Evolutionary conservation across 495 filamentous ascomycete genomes (phyloP), one percentile per base, ranked within the genome.

Genomic region (Cenococcum geophilum): DNA sequence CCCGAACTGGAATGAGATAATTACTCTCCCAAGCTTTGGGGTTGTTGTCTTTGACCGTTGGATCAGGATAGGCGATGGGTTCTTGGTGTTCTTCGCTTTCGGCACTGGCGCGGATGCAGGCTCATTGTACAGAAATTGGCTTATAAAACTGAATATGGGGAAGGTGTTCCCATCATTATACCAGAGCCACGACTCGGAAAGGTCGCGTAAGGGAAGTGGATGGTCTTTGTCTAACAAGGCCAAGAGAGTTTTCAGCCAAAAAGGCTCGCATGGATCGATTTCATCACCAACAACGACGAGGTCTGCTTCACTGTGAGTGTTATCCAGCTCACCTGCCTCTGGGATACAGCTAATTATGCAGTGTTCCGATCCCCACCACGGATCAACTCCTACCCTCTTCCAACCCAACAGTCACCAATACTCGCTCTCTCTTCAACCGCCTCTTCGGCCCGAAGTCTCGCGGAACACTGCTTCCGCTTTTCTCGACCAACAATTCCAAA

Each of bases 81-180:
- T 86, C 49, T 62, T 84, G 50, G 77, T 89, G 14, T 89, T 95
- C 64, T 58, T 83, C 40, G 87, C 91, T 77, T 96, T 95, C 68
- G 93, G 93, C 32, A 81, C 86, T 16, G 91, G 89, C 16, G 76
- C 75, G 21, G 92, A 96, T 59, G 89, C 88, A 4, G 73, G 80
- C n/a, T 79, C 79, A 48, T 83, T 87, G 73, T 96, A 97, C 71
- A 79, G 83, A 55, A 70, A 68, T 3, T 77, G 80, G 62, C 74
- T 86, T 3, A 68, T 78, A 32, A 68, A 60, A 11, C 5, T 82
- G 20, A 81, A 84, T 0, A 61, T 88, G 18, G 81, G 74, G 12
- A 77, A 71, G 37, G 59, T 76, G 51, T 79, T 80, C 62, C 78
- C 80, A 10, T 59, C 62, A 18, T 58, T 68, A n/a, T 61, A 65